A percentile compares a stretch with the other conserved stretches of the same genome.
Evolutionary conservation across 257 asterid genomes (phyloP).

Genomic region (Fraxinus americana): DNA sequence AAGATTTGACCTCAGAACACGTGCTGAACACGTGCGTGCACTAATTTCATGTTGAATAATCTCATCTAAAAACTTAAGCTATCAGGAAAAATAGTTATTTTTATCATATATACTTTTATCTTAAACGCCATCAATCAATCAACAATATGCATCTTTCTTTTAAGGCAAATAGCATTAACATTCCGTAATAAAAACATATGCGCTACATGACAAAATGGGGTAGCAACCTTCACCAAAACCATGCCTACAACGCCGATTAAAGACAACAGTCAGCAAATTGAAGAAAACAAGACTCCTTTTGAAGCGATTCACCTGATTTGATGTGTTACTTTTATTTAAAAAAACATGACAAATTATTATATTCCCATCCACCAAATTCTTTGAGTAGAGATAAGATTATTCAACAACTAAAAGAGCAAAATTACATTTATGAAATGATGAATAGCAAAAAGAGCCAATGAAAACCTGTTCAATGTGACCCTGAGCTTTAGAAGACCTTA

Average conservation of each 20-base stretch:
- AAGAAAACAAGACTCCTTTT: not conserved
- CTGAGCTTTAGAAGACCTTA: not conserved
- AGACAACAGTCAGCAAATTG: not conserved
- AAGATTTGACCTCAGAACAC: no score
- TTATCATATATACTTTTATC: not conserved
- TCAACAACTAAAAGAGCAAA: not conserved
- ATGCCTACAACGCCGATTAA: no score
- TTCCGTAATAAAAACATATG: not conserved
- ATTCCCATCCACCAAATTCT: not conserved
- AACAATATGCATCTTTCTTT: not conserved
- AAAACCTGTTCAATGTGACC: constrained; percentile 4
- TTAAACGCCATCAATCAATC: not conserved
- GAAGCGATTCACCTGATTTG: not conserved
- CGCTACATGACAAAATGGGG: not conserved
- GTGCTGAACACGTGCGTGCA: not conserved
- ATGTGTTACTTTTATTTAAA: not conserved
- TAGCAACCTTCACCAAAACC: not conserved
- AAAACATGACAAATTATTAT: not conserved
- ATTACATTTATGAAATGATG: not conserved
- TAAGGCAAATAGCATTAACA: not conserved
- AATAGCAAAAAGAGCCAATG: not conserved
- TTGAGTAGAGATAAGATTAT: not conserved
- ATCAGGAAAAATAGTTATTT: no score
- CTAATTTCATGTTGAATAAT: no score
- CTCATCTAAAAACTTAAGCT: not conserved